phyloP scores from a whole-genome alignment of 2,329 filamentous ascomycete species.

The Alternaria viburni region DNA sequence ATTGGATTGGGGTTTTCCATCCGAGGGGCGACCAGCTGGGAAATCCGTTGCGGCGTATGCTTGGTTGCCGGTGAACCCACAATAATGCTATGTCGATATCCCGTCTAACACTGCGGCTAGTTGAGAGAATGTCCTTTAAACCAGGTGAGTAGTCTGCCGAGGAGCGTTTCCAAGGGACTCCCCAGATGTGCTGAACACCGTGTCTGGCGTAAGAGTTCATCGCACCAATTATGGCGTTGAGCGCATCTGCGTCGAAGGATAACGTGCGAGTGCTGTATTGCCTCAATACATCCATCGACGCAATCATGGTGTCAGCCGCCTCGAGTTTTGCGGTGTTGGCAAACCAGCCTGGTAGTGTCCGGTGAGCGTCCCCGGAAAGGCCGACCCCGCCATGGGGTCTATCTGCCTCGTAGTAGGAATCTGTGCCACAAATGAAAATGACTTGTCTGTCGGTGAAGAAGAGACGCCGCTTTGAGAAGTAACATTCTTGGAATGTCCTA shows the following conservation, averaged over 20 bases:
- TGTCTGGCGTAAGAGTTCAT: background rate
- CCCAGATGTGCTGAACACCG: background rate
- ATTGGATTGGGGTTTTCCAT: background rate
- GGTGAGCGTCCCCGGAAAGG: background rate
- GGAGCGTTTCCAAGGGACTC: background rate
- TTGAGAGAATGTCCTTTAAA: background rate
- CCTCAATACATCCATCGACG: background rate
- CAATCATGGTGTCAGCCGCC: background rate
- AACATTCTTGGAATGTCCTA: background rate
- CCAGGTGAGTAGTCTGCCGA: background rate
- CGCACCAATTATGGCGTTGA: background rate
- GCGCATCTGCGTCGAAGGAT: background rate
- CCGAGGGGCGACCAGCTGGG: background rate
- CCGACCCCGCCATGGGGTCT: background rate
- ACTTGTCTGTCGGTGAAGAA: background rate
- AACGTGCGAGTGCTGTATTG: background rate
- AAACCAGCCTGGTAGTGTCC: background rate
- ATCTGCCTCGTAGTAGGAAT: background rate
- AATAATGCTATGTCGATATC: background rate
- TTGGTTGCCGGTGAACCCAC: accelerated
- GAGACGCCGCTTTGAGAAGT: background rate
- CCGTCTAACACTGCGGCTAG: background rate
- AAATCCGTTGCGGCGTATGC: background rate
- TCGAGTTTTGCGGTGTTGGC: background rate
- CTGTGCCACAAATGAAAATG: background rate